phyloP scores from a whole-genome alignment of 108 stramenopile species.

The Schizochytrium sp. region DNA sequence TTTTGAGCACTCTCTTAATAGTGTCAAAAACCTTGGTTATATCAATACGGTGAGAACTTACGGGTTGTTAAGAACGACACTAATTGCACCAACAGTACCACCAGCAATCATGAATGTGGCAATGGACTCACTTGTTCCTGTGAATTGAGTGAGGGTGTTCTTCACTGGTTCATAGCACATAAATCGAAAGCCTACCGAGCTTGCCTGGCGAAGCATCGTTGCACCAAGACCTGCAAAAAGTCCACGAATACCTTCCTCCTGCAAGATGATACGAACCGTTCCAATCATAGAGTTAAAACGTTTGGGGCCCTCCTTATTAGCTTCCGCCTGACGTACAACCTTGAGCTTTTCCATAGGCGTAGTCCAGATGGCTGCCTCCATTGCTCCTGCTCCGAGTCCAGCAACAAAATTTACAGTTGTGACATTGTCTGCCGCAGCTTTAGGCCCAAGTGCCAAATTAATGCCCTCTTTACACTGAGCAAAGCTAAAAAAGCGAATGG shows the following conservation, averaged over 20 bases:
- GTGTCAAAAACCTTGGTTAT: no score
- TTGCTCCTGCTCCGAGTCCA: slow-evolving; percentile 51
- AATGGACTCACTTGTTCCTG: slow-evolving; percentile 4
- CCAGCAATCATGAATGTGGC: slow-evolving; percentile 43
- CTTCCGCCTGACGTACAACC: slow-evolving; percentile 54
- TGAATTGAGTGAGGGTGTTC: background rate
- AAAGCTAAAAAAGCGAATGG: slow-evolving; percentile 47
- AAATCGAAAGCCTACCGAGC: slow-evolving; percentile 35
- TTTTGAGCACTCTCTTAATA: no score
- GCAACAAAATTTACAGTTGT: slow-evolving; percentile 31
- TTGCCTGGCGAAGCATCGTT: background rate
- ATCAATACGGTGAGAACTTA: background rate
- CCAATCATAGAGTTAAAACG: slow-evolving; percentile 38
- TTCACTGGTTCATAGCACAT: slow-evolving; percentile 52
- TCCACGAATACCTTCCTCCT: slow-evolving; percentile 31
- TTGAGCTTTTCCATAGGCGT: slow-evolving; percentile 48
- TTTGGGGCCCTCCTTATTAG: slow-evolving; percentile 56
- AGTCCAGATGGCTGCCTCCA: slow-evolving; percentile 59
- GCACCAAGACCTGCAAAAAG: slow-evolving; percentile 23
- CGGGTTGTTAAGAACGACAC: slow-evolving; percentile 50
- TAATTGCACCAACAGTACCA: slow-evolving; percentile 51
- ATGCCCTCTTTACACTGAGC: slow-evolving; percentile 48
- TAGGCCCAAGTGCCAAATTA: background rate
- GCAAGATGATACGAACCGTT: background rate
- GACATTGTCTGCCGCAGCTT: background rate